A percentile compares a stretch with the other conserved stretches of the same genome.
Conservation (phyloP, 2,329 filamentous ascomycete species). For the Eutypa lata region DNA sequence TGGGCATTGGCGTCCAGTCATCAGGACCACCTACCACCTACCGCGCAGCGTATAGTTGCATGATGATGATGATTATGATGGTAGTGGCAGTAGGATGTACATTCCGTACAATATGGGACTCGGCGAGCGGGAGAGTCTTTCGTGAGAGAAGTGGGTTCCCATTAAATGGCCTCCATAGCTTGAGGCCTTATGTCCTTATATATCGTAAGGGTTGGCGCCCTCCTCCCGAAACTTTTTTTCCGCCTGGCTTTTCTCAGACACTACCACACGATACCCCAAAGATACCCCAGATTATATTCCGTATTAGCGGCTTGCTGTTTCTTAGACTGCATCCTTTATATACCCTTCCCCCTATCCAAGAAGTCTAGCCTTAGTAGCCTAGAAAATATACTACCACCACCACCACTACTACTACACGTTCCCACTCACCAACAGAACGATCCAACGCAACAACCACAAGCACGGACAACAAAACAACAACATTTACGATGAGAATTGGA, state of each 20-base stretch:
- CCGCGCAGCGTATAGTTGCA: neutral
- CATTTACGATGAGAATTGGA: slow-evolving; percentile 2
- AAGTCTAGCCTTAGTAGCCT: neutral
- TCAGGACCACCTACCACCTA: no score
- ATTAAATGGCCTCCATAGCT: neutral
- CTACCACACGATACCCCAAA: no score
- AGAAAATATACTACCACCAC: neutral
- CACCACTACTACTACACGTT: no score
- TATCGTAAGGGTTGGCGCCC: no score
- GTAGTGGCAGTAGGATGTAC: no score
- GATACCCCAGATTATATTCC: neutral
- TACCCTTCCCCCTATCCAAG: neutral
- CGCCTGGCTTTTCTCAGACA: no score
- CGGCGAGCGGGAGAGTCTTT: neutral
- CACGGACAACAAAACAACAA: neutral
- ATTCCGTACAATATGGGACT: neutral
- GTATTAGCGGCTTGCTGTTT: neutral
- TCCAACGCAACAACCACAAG: neutral
- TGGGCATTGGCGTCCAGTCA: neutral
- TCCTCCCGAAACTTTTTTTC: no score
- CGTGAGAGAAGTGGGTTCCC: neutral
- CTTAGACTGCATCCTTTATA: neutral
- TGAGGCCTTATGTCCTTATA: neutral
- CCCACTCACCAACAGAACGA: no score
- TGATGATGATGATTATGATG: neutral